Conservation (phyloP, 176 grass and related monocot genomes). For the Secale cereale region DNA sequence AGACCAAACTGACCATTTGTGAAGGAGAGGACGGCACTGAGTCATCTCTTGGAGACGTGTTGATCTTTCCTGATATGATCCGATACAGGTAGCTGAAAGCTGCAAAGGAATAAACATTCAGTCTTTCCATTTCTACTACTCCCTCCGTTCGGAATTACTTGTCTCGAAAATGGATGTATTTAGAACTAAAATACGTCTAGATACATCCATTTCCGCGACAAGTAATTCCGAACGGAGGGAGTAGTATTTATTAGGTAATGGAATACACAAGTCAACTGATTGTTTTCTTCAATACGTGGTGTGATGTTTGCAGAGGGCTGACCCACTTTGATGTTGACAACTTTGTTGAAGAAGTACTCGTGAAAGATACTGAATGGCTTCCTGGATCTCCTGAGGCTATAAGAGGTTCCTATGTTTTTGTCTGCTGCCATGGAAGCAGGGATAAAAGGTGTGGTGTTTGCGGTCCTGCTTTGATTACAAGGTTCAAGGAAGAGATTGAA, state of each 20-base stretch:
- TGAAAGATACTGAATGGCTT: conserved; percentile 84
- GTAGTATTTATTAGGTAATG: not conserved
- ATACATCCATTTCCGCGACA: too few relatives aligned
- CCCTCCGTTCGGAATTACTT: too few relatives aligned
- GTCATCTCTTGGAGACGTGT: conserved; percentile 86
- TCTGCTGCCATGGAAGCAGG: conserved; percentile 85
- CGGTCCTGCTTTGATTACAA: conserved; percentile 76
- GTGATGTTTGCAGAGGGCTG: conserved; percentile 58
- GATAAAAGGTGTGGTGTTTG: conserved; percentile 91
- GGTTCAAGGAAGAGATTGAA: conserved; percentile 79
- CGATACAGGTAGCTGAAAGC: conserved; percentile 77
- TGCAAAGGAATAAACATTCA: conserved; percentile 18
- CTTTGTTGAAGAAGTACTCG: conserved; percentile 93
- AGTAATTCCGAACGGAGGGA: too few relatives aligned
- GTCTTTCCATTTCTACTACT: not conserved
- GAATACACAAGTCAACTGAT: conserved; percentile 12
- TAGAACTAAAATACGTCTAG: too few relatives aligned
- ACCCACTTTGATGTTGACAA: conserved; percentile 83
- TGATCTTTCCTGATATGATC: conserved; percentile 99
- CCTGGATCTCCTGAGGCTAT: conserved; percentile 65
- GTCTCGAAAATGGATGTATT: too few relatives aligned
- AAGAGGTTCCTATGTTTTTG: conserved; percentile 78
- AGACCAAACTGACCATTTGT: conserved; percentile 94
- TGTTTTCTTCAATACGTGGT: conserved; percentile 18
- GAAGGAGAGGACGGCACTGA: conserved; percentile 92